Base-by-base conservation (phyloP, 768 basidiomycete species). In the Boletales sp. region DNA sequence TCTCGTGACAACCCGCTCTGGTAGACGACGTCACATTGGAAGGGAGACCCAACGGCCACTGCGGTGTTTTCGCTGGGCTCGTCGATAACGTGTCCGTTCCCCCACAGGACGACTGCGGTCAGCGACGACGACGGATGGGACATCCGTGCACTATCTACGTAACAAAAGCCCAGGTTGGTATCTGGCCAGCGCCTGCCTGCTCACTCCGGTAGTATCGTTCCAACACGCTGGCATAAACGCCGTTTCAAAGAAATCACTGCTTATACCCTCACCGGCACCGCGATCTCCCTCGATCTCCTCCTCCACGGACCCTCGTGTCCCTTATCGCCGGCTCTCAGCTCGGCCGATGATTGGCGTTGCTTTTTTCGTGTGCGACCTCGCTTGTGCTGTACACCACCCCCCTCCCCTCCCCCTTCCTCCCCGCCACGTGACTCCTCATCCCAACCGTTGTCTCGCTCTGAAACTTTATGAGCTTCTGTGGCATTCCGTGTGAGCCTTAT, bases 341-440 rank as follows among this genome's bases (percentile, higher is more conserved):
- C 24, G 24, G 24, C 24, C 24, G 24, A 34, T 51, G 54, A 61
- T 61, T 53, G 49, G 51, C 51, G 55, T 54, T 54, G 45, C 59
- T 58, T 27, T 49, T 54, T 57, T 57, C 42, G 59, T 47, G 24
- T 27, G 24, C 24, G 24, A 27, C 24, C 24, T 27, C 24, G 24
- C 24, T 7, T 34, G 34, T 34, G 34, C 34, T 27, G 24, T 27
- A 34, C 34, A 13, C 34, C 34, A 14, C 15, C 15, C 34, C 24
- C 24, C 7, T 6, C 24, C 6, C 24, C 24, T 1, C 24, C 24
- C 6, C 24, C 24, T 21, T 21, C 21, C 21, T 21, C 21, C 5
- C 24, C 24, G 24, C 24, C 24, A 27, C 24, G 24, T 27, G 24
- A 27, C 24, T 5, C 24, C 24, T 27, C 24, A 5, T 27, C 34